These are phyloP conservation scores for Melampsora abietis-canadensis DNA, from an alignment of 1,284 basidiomycete genomes.

Conservation along the genomic window DNA sequence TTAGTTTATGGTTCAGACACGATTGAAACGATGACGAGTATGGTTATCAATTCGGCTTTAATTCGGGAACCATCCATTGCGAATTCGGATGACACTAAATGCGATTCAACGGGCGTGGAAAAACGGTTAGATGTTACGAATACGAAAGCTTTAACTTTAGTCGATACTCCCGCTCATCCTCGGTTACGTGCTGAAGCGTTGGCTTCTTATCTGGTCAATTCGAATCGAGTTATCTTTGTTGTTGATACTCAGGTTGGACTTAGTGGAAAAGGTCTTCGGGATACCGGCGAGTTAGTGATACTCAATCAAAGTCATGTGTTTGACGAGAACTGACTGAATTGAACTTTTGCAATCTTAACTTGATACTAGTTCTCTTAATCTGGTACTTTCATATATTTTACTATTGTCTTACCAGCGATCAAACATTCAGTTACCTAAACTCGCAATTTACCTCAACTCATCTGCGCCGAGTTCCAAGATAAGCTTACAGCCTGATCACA, in stretches of 20 bases:
- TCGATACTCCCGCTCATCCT: conserved; percentile 42
- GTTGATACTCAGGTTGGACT: conserved; percentile 41
- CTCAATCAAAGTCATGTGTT: no score
- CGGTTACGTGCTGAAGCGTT: conserved; percentile 28
- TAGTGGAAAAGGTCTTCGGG: conserved; percentile 33
- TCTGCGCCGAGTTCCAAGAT: not conserved
- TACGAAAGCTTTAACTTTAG: conserved; percentile 3
- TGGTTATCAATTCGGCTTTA: conserved; percentile 27
- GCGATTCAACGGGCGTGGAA: not conserved
- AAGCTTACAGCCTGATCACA: not conserved
- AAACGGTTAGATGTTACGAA: not conserved
- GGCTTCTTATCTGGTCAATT: conserved; percentile 9
- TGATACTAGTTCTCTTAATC: conserved; percentile 13
- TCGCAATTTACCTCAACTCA: conserved; percentile 31
- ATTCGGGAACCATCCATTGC: not conserved
- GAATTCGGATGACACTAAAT: conserved; percentile 5
- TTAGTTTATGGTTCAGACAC: conserved; percentile 32
- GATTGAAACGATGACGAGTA: conserved; percentile 31
- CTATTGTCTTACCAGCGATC: conserved; percentile 19
- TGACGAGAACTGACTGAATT: not conserved
- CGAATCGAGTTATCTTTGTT: conserved; percentile 31
- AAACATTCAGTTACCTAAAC: conserved; percentile 16
- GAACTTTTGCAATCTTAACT: not conserved
- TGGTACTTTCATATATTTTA: conserved; percentile 29
- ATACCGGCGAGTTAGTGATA: conserved; percentile 31